phyloP scores from a whole-genome alignment of 345 rosid species.

The Rhodamnia argentea region DNA sequence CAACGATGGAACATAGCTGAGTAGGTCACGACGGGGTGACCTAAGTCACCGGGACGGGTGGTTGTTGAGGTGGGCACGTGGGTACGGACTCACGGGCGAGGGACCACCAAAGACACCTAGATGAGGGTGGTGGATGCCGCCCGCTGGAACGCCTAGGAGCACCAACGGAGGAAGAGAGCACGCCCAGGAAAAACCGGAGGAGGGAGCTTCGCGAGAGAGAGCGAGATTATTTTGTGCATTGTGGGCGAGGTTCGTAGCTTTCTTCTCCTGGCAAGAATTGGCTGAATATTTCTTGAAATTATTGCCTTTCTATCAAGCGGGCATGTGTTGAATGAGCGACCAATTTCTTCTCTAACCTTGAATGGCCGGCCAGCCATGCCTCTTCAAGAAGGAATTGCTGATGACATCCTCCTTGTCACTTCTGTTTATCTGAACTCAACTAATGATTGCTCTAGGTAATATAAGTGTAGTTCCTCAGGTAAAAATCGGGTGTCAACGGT shows the following conservation, averaged over 20 bases:
- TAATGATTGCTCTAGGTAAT: background rate
- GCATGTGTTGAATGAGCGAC: too few species aligned
- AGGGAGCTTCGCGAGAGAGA: too few species aligned
- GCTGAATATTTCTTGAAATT: background rate
- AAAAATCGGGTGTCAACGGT: background rate
- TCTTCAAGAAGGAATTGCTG: background rate
- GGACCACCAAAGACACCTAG: too few species aligned
- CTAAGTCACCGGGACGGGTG: background rate
- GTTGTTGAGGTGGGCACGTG: background rate
- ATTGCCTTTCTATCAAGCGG: background rate
- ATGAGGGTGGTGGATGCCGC: background rate
- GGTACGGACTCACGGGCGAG: too few species aligned
- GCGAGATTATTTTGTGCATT: too few species aligned
- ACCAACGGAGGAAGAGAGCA: background rate
- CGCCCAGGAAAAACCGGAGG: background rate
- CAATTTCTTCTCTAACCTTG: background rate
- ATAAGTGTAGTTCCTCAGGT: background rate
- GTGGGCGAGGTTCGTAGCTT: too few species aligned
- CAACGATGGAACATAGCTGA: background rate
- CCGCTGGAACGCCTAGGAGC: background rate
- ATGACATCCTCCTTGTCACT: background rate
- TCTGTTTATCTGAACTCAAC: background rate
- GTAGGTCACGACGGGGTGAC: background rate
- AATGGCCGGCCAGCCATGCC: background rate
- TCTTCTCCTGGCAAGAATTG: background rate